Base-by-base conservation (phyloP, 2,329 filamentous ascomycete genomes). In the Aspergillus chevalieri region DNA sequence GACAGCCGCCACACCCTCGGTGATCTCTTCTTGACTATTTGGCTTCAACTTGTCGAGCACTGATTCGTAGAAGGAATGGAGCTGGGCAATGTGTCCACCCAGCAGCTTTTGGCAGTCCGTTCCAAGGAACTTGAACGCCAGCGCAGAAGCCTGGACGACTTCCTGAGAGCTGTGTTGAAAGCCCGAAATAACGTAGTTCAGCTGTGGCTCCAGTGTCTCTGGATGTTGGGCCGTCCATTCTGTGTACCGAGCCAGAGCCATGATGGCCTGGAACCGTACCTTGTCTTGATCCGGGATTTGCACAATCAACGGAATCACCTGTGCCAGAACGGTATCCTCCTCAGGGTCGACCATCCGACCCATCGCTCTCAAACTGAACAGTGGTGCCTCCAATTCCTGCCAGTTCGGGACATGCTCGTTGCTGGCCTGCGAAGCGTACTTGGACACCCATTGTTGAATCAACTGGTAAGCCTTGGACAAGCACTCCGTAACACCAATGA, bases 171-270 rank as follows among this genome's bases (percentile, higher is more conserved):
- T 82, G 50, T 92, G 88, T 57, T 89, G 81, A 72, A 98, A 98
- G 0, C 91, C 93, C 4, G 85, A 87, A 57, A 95, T 91, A 62
- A 98, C 95, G 71, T 95, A 98, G 62, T 89, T 90, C 65, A 98
- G 87, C 69, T 98, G 93, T 7, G 88, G 80, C 68, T 95, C 87
- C 7, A 98, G 78, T 43, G 92, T 95, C 51, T 96, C 89, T 0
- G 92, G 89, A 63, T 98, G 93, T 44, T 89, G 84, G 4, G 93
- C 84, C 0, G 94, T 98, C 93, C 93, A 98, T 69, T 97, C 92
- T 0, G 94, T 98, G 66, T 98, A 98, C 54, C 93, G 82, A 34
- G 90, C 93, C 19, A 98, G 80, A 3, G 94, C 91, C 90, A 98
- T 96, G 63, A 97, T 95, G 5, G 92, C 92, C 54, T 95, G 92